Percentiles rank a stretch among this genome's conserved stretches.
phyloP scores from a whole-genome alignment of 176 grass and related monocot genomes.

The Melocanna baccifera region DNA sequence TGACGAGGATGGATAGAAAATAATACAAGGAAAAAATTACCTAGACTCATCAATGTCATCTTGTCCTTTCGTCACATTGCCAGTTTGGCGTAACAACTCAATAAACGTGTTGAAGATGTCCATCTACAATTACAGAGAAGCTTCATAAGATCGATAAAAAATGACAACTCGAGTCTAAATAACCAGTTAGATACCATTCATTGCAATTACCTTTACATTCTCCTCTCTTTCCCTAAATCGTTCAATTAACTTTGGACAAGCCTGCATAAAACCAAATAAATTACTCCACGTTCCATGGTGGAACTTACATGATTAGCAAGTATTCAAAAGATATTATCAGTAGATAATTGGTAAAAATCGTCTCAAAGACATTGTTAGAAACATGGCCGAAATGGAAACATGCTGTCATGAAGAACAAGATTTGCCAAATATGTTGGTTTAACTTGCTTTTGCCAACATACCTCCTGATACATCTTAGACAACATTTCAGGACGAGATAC shows the following conservation, averaged over 20 bases:
- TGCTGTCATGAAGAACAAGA: not conserved
- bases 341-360: not conserved
- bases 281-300: not conserved
- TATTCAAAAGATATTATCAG: not conserved
- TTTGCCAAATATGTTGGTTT: not conserved
- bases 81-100: constrained; percentile 92
- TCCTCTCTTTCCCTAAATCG: constrained; percentile 97
- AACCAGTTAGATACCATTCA: not conserved
- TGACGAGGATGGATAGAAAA: not conserved
- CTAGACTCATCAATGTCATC: constrained; percentile 89
- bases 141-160: constrained; percentile 40
- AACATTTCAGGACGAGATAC: constrained; percentile 88
- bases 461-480: constrained; percentile 82
- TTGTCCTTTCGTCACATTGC: constrained; percentile 89
- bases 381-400: not conserved
- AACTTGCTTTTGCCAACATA: constrained; percentile 21
- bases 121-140: constrained; percentile 64
- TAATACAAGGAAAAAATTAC: constrained; percentile 20
- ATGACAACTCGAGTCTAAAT: not conserved
- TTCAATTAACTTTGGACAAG: constrained; percentile 94
- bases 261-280: constrained; percentile 47
- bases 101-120: constrained; percentile 98
- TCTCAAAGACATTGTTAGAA: not conserved
- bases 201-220: constrained; percentile 85
- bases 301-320: not conserved